Conservation (phyloP, 2,329 filamentous ascomycete species). For the Periconia sp. region DNA sequence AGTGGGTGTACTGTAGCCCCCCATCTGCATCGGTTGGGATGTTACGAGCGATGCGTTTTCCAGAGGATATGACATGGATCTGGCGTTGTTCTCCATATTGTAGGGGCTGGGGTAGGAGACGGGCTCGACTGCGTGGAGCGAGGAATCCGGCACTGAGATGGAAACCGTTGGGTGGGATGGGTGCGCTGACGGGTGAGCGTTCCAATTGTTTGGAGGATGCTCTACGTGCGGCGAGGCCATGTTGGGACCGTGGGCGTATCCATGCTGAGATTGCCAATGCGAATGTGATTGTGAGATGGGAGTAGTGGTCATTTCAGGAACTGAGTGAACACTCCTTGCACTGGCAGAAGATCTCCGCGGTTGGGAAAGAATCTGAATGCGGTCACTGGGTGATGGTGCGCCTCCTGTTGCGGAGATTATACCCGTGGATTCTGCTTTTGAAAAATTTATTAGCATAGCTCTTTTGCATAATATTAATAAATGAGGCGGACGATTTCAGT, state of each 20-base stretch:
- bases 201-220: slow-evolving; percentile 34
- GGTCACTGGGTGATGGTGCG: slow-evolving; percentile 42
- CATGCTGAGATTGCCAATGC: slow-evolving; percentile 37
- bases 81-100: slow-evolving; percentile 39
- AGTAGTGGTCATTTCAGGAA: slow-evolving; percentile 39
- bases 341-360: slow-evolving; percentile 40
- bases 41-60: slow-evolving; percentile 40
- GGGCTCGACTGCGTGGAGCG: slow-evolving; percentile 33
- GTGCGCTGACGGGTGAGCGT: slow-evolving; percentile 34
- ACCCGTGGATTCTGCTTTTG: slow-evolving; percentile 17
- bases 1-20: slow-evolving; percentile 40
- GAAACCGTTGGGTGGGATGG: slow-evolving; percentile 37
- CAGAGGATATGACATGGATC: slow-evolving; percentile 44
- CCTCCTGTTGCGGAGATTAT: slow-evolving; percentile 28
- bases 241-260: slow-evolving; percentile 26
- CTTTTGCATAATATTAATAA: slow-evolving; percentile 8
- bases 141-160: slow-evolving; percentile 35
- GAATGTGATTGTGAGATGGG: slow-evolving; percentile 37
- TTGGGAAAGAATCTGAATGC: slow-evolving; percentile 43
- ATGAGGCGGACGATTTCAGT: slow-evolving; percentile 16
- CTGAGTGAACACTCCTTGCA: slow-evolving; percentile 40
- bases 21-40: slow-evolving; percentile 41
- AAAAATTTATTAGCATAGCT: neutral
- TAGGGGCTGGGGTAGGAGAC: slow-evolving; percentile 41
- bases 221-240: slow-evolving; percentile 41